Evolutionary conservation across 2,329 filamentous ascomycete species (phyloP), one percentile per base, ranked within the genome.

Genomic region (Fusarium pseudonygamai): DNA sequence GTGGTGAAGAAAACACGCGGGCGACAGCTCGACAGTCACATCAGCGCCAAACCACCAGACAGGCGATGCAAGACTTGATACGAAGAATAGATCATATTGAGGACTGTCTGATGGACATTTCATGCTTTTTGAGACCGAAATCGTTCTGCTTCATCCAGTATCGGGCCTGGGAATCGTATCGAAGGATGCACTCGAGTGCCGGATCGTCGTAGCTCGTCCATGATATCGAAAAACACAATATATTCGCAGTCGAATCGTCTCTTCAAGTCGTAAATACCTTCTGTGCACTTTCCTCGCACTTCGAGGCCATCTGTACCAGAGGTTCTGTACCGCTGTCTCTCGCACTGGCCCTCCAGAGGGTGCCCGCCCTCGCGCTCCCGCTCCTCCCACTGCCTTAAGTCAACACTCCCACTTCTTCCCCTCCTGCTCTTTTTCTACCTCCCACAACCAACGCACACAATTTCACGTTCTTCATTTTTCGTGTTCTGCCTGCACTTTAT

Each of bases 341-440:
- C 42, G 9, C 30, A 36, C 60, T 59, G 34, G 11, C 22, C 12
- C n/a, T 47, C 30, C 28, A 39, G 47, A 49, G 37, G 39, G 28
- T 1, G 11, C 32, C 57, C 42, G 37, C n/a, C 32, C 46, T 62
- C 32, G 24, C 40, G 18, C 49, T 56, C 43, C 66, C 43, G 32
- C 61, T 50, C 16, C 59, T 60, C 50, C 55, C 47, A 26, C 42
- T 16, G 39, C 26, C 45, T 47, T 4, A 22, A 32, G 20, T 49
- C 50, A 58, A 36, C 50, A 53, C 26, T 73, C 40, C 28, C 26
- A 45, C 15, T 26, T 58, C 40, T 43, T 34, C 58, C 26, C 28
- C 40, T 50, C 61, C 16, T 28, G 26, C 13, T 16, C n/a, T 49
- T 64, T 63, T 63, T 52, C 26, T 60, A 32, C 16, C 18, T 22